Evolutionary conservation across 164 flowering plant genomes (phyloP), one percentile per base, ranked within the genome.

Genomic region (Cinnamomum chago): DNA sequence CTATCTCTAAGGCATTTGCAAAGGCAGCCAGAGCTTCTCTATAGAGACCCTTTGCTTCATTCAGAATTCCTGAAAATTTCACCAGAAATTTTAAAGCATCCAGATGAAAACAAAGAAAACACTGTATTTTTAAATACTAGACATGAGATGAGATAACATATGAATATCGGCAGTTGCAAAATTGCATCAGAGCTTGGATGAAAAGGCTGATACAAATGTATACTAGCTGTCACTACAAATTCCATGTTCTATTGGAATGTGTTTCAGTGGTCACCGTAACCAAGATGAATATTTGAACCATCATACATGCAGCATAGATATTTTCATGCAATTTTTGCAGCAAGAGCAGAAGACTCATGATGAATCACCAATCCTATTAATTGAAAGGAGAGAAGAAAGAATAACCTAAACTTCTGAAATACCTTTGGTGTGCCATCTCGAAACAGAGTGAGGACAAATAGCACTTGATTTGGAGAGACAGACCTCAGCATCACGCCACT

Each of bases 401-500:
- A 17, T 20, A 0, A 17, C 17, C 3, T 13, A 15, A 15, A 52
- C 18, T 13, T 12, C 5, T 14, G 20, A 30, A 30, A 15, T 84
- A 95, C 99, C 99, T 76, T 88, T 83, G 14, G 89, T 76, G 70
- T 95, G 92, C 86, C 87, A 91, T 69, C 90, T 81, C 68, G 91
- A 86, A 71, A 97, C 97, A 72, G 95, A 90, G 81, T 86, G 84
- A 70, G 88, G 88, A 81, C 67, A 73, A 60, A 92, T 85, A 12
- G 86, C 87, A 72, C 80, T 79, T 20, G 98, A 87, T 80, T 87
- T 95, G 40, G 85, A 76, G 58, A 95, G 89, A 79, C 99, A 95
- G 71, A 86, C 79, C 79, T 95, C 98, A 55, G 95, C 95, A 84
- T 95, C 98, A 23, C 81, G 84, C 98, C 98, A 95, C 75, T 85